Percentiles rank a stretch among this genome's conserved stretches.
Evolutionary conservation across 1,139 yeast species (phyloP).

Genomic region (Starmera stellimalicola): DNA sequence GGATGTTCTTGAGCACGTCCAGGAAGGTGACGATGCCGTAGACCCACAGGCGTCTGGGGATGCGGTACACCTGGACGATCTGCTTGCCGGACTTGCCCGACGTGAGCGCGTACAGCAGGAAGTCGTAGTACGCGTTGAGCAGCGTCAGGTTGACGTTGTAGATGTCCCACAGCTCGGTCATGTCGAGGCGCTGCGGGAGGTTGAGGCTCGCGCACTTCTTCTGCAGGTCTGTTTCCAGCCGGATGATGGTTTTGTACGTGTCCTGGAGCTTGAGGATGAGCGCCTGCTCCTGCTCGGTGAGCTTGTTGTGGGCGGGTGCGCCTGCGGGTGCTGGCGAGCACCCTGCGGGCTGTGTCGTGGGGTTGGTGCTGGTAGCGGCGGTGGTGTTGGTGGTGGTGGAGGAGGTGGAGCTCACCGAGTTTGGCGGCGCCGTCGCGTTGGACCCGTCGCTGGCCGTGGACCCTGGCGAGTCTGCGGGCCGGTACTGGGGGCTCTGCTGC

Average conservation of each 20-base stretch:
- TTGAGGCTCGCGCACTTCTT: constrained; percentile 46
- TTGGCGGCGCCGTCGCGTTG: constrained; percentile 1
- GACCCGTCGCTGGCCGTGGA: constrained; percentile 7
- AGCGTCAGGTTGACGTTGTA: constrained; percentile 58
- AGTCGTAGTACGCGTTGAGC: constrained; percentile 62
- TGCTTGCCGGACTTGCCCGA: constrained; percentile 72
- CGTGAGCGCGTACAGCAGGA: constrained; percentile 57
- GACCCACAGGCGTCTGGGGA: constrained; percentile 74
- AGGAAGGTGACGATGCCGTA: constrained; percentile 73
- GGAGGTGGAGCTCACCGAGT: neutral
- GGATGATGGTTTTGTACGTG: constrained; percentile 60
- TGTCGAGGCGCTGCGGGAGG: constrained; percentile 42
- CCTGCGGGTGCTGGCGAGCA: neutral
- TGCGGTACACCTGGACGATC: constrained; percentile 64
- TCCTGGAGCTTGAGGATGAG: constrained; percentile 64
- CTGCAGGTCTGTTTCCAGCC: constrained; percentile 60
- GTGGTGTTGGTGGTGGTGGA: neutral
- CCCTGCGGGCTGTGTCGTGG: neutral
- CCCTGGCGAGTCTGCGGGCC: constrained; percentile 13
- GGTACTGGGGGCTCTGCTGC: constrained; percentile 10
- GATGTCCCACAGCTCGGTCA: constrained; percentile 58
- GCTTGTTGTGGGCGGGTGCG: constrained; percentile 1
- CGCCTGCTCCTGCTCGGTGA: constrained; percentile 54
- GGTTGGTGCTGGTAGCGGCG: neutral
- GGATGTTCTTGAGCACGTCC: constrained; percentile 70